A percentile compares a stretch with the other conserved stretches of the same genome.
These are phyloP conservation scores for Zymoseptoria ardabiliae DNA, from an alignment of 2,329 filamentous ascomycete species.

Conservation along the genomic window DNA sequence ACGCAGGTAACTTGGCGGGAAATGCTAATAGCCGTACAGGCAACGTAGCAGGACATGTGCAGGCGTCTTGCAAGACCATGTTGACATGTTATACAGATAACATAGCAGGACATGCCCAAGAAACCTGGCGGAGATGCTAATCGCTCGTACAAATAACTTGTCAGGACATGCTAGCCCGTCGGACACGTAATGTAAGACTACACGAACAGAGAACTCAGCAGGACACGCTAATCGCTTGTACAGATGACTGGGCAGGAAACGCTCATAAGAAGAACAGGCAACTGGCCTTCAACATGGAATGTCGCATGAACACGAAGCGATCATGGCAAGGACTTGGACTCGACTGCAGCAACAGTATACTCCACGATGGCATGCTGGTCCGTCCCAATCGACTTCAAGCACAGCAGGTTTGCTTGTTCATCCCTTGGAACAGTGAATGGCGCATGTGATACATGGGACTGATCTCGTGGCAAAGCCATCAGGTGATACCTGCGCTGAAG, in stretches of 20 bases:
- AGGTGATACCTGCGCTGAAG: neutral
- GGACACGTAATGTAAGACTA: neutral
- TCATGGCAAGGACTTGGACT: too few relatives aligned
- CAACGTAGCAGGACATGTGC: neutral
- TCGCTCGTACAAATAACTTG: neutral
- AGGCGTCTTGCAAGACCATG: neutral
- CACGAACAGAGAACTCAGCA: neutral
- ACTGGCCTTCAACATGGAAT: neutral
- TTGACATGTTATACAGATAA: neutral
- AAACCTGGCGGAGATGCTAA: neutral
- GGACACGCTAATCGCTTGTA: neutral
- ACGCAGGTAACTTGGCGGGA: too few relatives aligned
- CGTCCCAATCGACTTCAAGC: neutral
- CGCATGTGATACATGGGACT: neutral
- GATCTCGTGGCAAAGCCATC: neutral
- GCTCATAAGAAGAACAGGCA: neutral
- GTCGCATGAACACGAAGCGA: too few relatives aligned
- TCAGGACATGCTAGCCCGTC: neutral
- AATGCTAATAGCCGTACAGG: neutral
- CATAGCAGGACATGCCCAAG: neutral
- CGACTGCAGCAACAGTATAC: too few relatives aligned
- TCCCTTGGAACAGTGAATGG: neutral
- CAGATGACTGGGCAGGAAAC: neutral
- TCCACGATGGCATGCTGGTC: neutral
- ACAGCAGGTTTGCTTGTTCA: neutral